These are phyloP conservation scores for Ustilago trichophora DNA, from an alignment of 1,284 basidiomycete genomes.

Conservation along the genomic window DNA sequence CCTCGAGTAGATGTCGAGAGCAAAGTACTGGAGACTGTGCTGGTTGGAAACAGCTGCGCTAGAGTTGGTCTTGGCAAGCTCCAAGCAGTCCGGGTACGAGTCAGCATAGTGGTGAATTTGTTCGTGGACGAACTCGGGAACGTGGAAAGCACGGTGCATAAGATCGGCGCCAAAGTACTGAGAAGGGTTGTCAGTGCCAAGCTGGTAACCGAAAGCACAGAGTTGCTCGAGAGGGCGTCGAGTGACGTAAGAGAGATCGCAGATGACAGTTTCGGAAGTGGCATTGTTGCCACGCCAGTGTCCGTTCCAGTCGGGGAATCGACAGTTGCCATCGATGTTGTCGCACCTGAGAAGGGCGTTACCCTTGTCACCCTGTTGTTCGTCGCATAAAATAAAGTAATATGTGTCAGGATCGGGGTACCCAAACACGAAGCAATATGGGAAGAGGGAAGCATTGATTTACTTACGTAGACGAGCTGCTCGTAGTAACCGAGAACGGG, in stretches of 20 bases:
- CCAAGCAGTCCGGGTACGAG: slow-evolving; percentile 60
- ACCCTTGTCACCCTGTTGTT: slow-evolving; percentile 40
- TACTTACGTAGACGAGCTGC: slow-evolving; percentile 52
- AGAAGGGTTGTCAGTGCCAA: slow-evolving; percentile 53
- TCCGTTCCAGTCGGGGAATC: slow-evolving; percentile 66
- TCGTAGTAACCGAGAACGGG: slow-evolving; percentile 63
- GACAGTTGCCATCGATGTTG: slow-evolving; percentile 67
- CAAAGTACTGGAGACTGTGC: slow-evolving; percentile 68
- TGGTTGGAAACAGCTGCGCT: slow-evolving; percentile 66
- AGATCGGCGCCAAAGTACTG: slow-evolving; percentile 67
- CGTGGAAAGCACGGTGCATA: slow-evolving; percentile 67
- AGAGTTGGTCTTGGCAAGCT: slow-evolving; percentile 66
- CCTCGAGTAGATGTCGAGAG: slow-evolving; percentile 66
- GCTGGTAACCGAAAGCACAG: slow-evolving; percentile 66
- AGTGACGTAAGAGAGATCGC: slow-evolving; percentile 42
- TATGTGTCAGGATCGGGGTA: too few species aligned
- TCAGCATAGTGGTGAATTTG: slow-evolving; percentile 67
- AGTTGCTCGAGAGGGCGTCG: slow-evolving; percentile 43
- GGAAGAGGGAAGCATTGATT: too few species aligned
- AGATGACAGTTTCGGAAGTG: slow-evolving; percentile 68
- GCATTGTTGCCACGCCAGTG: slow-evolving; percentile 69
- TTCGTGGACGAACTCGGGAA: slow-evolving; percentile 64
- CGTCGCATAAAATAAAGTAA: too few species aligned
- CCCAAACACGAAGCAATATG: too few species aligned
- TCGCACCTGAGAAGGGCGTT: slow-evolving; percentile 63